A percentile compares a stretch with the other conserved stretches of the same genome.
phyloP scores from a whole-genome alignment of 371 early-diverging fungal genomes.

The Apophysomyces trapeziformis region DNA sequence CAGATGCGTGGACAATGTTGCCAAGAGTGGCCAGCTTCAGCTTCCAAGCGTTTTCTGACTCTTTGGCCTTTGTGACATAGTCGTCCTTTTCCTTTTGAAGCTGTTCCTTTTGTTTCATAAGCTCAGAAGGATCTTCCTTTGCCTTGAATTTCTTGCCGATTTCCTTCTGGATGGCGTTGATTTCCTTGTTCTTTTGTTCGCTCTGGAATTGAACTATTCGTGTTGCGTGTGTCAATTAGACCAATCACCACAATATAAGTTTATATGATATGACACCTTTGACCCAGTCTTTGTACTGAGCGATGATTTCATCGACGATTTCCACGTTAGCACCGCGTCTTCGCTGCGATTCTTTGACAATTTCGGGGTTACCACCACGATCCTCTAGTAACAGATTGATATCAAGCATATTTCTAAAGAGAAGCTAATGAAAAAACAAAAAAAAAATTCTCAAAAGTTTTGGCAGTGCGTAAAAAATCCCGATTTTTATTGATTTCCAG shows the following conservation, averaged over 20 bases:
- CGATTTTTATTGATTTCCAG: background rate
- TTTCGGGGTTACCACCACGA: constrained; percentile 96
- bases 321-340: constrained; percentile 87
- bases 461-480: constrained; percentile 2
- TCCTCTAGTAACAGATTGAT: constrained; percentile 91
- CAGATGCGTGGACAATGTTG: constrained; percentile 95
- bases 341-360: constrained; percentile 92
- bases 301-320: constrained; percentile 92
- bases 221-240: too few species aligned
- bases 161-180: constrained; percentile 92
- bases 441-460: constrained; percentile 15
- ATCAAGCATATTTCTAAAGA: constrained; percentile 68
- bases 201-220: constrained; percentile 78
- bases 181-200: constrained; percentile 89
- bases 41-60: constrained; percentile 71
- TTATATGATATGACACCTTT: constrained; percentile 58
- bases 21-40: constrained; percentile 83
- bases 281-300: constrained; percentile 91
- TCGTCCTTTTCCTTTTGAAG: constrained; percentile 75
- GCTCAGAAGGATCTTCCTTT: constrained; percentile 86
- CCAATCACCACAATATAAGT: too few species aligned
- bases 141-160: constrained; percentile 91
- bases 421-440: background rate
- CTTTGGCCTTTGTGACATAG: constrained; percentile 73
- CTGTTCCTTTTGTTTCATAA: constrained; percentile 75